phyloP scores from a whole-genome alignment of 2,329 filamentous ascomycete genomes.

The Pseudogymnoascus sp. region DNA sequence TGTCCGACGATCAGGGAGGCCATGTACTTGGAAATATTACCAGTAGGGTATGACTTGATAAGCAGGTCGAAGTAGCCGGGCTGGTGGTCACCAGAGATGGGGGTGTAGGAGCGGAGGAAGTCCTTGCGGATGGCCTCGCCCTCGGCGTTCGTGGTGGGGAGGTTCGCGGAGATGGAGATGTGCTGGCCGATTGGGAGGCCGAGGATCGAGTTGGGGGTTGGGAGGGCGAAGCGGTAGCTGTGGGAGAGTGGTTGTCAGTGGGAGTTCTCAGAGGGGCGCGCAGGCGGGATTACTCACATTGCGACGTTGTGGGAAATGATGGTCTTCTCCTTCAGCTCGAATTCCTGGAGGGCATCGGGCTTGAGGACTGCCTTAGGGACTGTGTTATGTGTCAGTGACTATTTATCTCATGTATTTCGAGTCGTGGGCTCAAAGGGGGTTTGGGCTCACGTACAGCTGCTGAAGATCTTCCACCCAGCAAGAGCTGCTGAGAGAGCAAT shows the following conservation, averaged over 20 bases:
- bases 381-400: not conserved
- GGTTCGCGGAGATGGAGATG: constrained; percentile 84
- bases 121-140: constrained; percentile 60
- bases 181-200: constrained; percentile 98
- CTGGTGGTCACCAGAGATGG: constrained; percentile 81
- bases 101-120: constrained; percentile 85
- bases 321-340: constrained; percentile 89
- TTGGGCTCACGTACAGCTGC: constrained; percentile 50
- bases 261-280: constrained; percentile 11
- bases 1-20: constrained; percentile 75
- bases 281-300: constrained; percentile 51
- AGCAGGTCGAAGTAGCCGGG: constrained; percentile 91
- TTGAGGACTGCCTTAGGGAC: constrained; percentile 71
- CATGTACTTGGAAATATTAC: constrained; percentile 94
- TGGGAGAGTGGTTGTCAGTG: constrained; percentile 11
- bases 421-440: not conserved
- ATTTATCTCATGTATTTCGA: not conserved
- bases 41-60: constrained; percentile 95
- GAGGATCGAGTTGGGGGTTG: constrained; percentile 68
- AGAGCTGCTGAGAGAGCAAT: constrained; percentile 57
- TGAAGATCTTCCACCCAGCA: constrained; percentile 63
- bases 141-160: constrained; percentile 47
- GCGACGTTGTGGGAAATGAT: constrained; percentile 96
- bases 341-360: constrained; percentile 81
- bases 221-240: constrained; percentile 88